phyloP scores from a whole-genome alignment of 495 filamentous ascomycete genomes.

The Neurospora sp. region DNA sequence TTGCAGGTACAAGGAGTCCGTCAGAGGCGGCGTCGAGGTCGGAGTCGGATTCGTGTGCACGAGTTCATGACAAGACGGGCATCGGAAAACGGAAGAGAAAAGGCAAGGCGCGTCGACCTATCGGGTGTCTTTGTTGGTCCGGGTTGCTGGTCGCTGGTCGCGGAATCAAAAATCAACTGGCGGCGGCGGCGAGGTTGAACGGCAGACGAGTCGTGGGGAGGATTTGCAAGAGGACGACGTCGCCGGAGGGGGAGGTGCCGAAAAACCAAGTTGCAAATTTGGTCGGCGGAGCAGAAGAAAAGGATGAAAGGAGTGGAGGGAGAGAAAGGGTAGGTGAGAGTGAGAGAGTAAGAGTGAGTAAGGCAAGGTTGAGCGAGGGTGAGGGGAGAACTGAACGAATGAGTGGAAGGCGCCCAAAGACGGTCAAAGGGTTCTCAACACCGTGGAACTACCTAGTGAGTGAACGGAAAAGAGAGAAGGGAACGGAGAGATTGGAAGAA shows the following conservation, averaged over 20 bases:
- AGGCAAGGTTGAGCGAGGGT: slow-evolving; percentile 8
- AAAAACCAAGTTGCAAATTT: not conserved
- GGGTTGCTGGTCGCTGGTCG: not conserved
- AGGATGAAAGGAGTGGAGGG: slow-evolving; percentile 6
- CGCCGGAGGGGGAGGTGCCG: slow-evolving; percentile 11
- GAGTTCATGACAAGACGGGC: slow-evolving; percentile 24
- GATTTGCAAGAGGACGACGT: slow-evolving; percentile 20
- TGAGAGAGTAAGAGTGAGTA: slow-evolving; percentile 13
- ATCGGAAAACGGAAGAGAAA: slow-evolving; percentile 12
- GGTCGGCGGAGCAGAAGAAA: slow-evolving; percentile 9
- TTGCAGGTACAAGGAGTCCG: slow-evolving; percentile 4
- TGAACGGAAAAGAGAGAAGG: slow-evolving; percentile 17
- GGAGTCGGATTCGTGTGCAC: slow-evolving; percentile 12
- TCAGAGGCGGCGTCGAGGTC: slow-evolving; percentile 15
- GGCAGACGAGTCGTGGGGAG: slow-evolving; percentile 20
- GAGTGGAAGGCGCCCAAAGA: slow-evolving; percentile 4
- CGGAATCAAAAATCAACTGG: slow-evolving; percentile 3
- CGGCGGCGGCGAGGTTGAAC: slow-evolving; percentile 3
- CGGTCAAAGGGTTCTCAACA: slow-evolving; percentile 4
- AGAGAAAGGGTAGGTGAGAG: slow-evolving; percentile 10
- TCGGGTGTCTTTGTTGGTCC: slow-evolving; percentile 9
- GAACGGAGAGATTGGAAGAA: slow-evolving; percentile 11
- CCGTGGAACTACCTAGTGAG: not conserved
- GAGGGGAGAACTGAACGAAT: not conserved
- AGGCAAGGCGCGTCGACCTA: slow-evolving; percentile 9